Conservation (phyloP, 2,329 filamentous ascomycete genomes). For the Didymellaceae sp. region DNA sequence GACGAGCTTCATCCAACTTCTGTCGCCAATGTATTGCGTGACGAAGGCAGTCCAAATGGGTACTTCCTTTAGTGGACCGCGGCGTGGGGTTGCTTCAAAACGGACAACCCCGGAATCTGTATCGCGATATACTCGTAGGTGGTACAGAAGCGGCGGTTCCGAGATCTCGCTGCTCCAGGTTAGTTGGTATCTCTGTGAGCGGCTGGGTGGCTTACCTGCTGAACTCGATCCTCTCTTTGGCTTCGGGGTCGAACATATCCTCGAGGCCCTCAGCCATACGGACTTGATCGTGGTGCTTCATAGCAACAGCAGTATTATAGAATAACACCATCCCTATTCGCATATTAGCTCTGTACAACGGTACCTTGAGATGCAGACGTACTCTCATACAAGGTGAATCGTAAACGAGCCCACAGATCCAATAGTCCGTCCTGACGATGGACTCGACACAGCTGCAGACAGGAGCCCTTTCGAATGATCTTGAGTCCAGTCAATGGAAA, state of each 20-base stretch:
- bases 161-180: slow-evolving; percentile 54
- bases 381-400: slow-evolving; percentile 64
- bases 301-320: slow-evolving; percentile 62
- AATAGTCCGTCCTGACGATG: slow-evolving; percentile 51
- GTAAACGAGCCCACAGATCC: slow-evolving; percentile 61
- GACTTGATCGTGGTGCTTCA: slow-evolving; percentile 62
- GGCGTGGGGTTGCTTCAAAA: slow-evolving; percentile 62
- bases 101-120: slow-evolving; percentile 58
- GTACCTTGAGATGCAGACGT: slow-evolving; percentile 19
- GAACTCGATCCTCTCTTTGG: slow-evolving; percentile 53
- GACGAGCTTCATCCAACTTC: slow-evolving; percentile 56
- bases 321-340: slow-evolving; percentile 62
- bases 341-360: slow-evolving; percentile 20
- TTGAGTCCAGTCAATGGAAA: slow-evolving; percentile 58
- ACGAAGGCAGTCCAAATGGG: slow-evolving; percentile 65
- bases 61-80: slow-evolving; percentile 59
- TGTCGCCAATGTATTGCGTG: slow-evolving; percentile 52
- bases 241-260: slow-evolving; percentile 56
- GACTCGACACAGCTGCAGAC: slow-evolving; percentile 50
- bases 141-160: slow-evolving; percentile 60
- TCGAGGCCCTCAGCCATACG: slow-evolving; percentile 49
- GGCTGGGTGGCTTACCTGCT: slow-evolving; percentile 52
- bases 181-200: slow-evolving; percentile 6
- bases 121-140: slow-evolving; percentile 62
- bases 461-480: slow-evolving; percentile 50